Conservation (phyloP, 2,329 filamentous ascomycete species). For the Ceratocystiopsis sp. region DNA sequence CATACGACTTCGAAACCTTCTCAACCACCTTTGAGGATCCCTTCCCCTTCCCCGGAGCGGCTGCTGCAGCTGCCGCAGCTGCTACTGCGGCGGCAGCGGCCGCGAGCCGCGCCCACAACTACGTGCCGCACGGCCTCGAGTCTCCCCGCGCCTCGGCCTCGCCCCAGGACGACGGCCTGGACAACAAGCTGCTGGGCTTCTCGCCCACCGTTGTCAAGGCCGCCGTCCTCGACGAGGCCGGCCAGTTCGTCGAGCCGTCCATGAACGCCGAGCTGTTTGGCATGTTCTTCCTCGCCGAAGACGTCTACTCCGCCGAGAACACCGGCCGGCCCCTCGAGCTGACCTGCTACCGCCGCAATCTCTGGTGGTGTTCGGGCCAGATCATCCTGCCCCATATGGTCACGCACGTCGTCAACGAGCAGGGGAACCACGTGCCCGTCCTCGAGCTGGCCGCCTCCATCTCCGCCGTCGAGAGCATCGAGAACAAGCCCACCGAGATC, state of each 20-base stretch:
- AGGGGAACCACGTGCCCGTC: conserved; percentile 61
- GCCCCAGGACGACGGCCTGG: conserved; percentile 32
- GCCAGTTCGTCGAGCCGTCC: conserved; percentile 43
- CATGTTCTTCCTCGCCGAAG: conserved; percentile 80
- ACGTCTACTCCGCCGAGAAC: conserved; percentile 49
- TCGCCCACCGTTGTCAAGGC: conserved; percentile 43
- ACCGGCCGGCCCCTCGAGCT: conserved; percentile 53
- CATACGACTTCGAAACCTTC: conserved; percentile 44
- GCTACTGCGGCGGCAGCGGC: conserved; percentile 7
- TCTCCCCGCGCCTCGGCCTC: conserved; percentile 25
- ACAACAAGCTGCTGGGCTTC: conserved; percentile 61
- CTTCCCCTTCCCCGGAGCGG: conserved; percentile 33
- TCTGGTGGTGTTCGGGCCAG: conserved; percentile 87
- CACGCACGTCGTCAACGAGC: conserved; percentile 52
- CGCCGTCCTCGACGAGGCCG: conserved; percentile 47
- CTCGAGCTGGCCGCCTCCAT: conserved; percentile 68
- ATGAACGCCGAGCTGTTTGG: conserved; percentile 65
- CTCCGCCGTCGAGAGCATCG: conserved; percentile 77
- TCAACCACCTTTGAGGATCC: conserved; percentile 49
- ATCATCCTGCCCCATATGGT: conserved; percentile 61
- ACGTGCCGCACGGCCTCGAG: background rate
- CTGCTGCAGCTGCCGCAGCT: background rate
- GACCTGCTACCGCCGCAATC: conserved; percentile 85
- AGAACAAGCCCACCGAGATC: conserved; percentile 81
- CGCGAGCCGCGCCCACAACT: conserved; percentile 9